Evolutionary conservation across 2,329 filamentous ascomycete species (phyloP), one percentile per base, ranked within the genome.

Genomic region (Balansia obtecta): DNA sequence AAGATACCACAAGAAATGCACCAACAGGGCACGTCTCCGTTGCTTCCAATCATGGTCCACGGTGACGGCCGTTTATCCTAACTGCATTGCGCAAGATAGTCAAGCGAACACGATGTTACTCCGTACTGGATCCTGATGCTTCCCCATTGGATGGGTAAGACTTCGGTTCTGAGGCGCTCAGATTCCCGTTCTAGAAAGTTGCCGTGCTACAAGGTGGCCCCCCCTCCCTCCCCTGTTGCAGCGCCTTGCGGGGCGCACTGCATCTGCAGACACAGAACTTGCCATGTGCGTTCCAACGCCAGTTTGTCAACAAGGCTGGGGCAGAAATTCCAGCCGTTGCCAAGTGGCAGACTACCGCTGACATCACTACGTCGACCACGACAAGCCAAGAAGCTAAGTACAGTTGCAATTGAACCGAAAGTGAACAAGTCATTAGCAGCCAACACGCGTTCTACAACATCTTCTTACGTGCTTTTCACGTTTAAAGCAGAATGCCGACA

Each of bases 221-320:
- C n/a, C n/a, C n/a, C n/a, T n/a, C n/a, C n/a, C n/a, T n/a, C n/a
- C n/a, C 34, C 20, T 37, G 22, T 13, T n/a, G 15, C n/a, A 40
- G 12, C 39, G 15, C n/a, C 34, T 27, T 22, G 5, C 20, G 46
- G 46, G 37, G 38, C 3, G 27, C 32, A 40, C 39, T 4, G 38
- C 37, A 38, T 52, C 50, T 33, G 16, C 37, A 20, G 27, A 18
- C 45, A 39, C 40, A 39, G 32, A 38, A 38, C 38, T 43, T 54
- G 56, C 57, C 55, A 55, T 37, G 42, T 37, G 42, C 53, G 55
- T 56, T 55, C 52, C 56, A 56, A 48, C 49, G 50, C 51, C 43
- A 38, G 41, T n/a, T 20, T 37, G 40, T 41, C 39, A 43, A 38
- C 18, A 39, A 40, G 44, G 43, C 6, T 22, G 30, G 7, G 20